Conservation (phyloP, 495 filamentous ascomycete species). For the Talaromyces adpressus region DNA sequence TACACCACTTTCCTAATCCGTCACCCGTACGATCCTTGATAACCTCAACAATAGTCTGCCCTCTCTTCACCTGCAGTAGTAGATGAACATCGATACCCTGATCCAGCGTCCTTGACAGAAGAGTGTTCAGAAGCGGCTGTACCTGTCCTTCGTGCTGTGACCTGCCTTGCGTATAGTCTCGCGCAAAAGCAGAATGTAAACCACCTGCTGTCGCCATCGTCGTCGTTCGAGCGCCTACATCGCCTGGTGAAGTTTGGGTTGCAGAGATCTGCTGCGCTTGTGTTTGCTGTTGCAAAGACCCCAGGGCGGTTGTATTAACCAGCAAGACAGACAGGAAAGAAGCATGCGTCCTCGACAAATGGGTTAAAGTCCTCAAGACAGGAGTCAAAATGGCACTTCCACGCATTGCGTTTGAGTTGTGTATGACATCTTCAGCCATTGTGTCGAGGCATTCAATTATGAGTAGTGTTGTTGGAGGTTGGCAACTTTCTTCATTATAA, state of each 20-base stretch:
- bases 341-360: constrained; percentile 22
- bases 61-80: constrained; percentile 24
- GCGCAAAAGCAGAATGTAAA: constrained; percentile 27
- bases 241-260: neutral
- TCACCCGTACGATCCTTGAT: constrained; percentile 34
- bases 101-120: constrained; percentile 35
- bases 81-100: constrained; percentile 37
- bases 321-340: constrained; percentile 29
- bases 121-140: constrained; percentile 22
- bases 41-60: constrained; percentile 26
- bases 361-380: constrained; percentile 26
- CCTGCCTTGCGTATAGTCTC: neutral
- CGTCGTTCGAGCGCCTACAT: neutral
- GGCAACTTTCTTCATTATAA: neutral
- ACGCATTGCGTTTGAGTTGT: constrained; percentile 32
- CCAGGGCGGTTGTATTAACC: constrained; percentile 33
- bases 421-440: constrained; percentile 30
- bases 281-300: constrained; percentile 9
- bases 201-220: constrained; percentile 14
- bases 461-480: constrained; percentile 15
- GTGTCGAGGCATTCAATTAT: constrained; percentile 35
- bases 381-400: constrained; percentile 31
- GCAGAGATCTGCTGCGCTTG: neutral
- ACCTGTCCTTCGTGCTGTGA: neutral
- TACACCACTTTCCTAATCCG: constrained; percentile 33